Conservation (phyloP, 1,284 basidiomycete genomes). For the Afroboletus lepidellus region DNA sequence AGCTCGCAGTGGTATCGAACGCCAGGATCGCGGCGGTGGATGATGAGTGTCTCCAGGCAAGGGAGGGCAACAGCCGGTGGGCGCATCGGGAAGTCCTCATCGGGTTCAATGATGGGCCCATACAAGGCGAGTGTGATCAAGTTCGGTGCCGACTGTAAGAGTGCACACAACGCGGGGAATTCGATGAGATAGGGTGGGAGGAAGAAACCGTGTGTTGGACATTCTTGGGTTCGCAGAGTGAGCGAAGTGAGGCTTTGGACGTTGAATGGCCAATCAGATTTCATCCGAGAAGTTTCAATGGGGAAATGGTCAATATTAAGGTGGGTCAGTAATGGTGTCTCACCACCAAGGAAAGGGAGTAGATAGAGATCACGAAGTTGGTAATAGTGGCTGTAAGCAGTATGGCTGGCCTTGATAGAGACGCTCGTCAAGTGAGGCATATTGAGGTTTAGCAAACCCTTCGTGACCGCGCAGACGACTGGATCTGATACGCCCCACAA, state of each 20-base stretch:
- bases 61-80: constrained; percentile 6
- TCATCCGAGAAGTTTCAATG: constrained; percentile 12
- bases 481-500: constrained; percentile 22
- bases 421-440: constrained; percentile 12
- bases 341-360: constrained; percentile 18
- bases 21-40: constrained; percentile 19
- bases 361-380: constrained; percentile 3
- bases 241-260: constrained; percentile 14
- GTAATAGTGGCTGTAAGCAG: constrained; percentile 10
- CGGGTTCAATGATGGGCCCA: constrained; percentile 20
- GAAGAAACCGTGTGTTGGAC: neutral
- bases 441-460: constrained; percentile 2
- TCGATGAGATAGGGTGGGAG: constrained; percentile 19
- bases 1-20: constrained; percentile 21
- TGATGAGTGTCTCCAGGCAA: constrained; percentile 13
- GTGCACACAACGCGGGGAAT: constrained; percentile 12
- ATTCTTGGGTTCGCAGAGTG: constrained; percentile 16
- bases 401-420: constrained; percentile 14
- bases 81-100: constrained; percentile 10
- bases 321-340: constrained; percentile 10
- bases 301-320: constrained; percentile 22
- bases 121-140: constrained; percentile 17
- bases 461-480: constrained; percentile 8
- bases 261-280: constrained; percentile 10
- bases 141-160: constrained; percentile 14